phyloP scores from a whole-genome alignment of 148 eudicot genomes.

The Persicaria tinctoria region DNA sequence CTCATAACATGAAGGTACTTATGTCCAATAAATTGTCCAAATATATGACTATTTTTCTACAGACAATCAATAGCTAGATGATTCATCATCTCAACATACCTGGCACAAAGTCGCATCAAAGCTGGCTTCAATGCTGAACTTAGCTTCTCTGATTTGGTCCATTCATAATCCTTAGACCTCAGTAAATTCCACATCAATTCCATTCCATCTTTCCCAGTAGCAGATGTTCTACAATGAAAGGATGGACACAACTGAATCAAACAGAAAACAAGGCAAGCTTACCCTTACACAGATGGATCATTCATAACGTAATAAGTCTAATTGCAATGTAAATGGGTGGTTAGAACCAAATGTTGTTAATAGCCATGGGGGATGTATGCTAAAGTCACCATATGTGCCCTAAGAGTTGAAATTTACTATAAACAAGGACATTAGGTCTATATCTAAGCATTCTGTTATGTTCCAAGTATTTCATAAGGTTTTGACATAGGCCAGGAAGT shows the following conservation, averaged over 20 bases:
- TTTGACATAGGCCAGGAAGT: too few species aligned
- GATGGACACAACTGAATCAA: too few species aligned
- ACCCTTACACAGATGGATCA: neutral
- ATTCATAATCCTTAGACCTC: conserved; percentile 43
- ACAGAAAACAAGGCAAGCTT: too few species aligned
- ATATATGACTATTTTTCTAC: neutral
- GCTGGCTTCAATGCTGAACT: conserved; percentile 39
- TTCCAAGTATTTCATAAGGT: too few species aligned
- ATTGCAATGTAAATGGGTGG: too few species aligned
- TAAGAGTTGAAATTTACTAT: too few species aligned
- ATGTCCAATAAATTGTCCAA: neutral
- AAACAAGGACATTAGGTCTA: too few species aligned
- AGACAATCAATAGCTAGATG: neutral
- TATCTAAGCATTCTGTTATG: too few species aligned
- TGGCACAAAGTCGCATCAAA: conserved; percentile 79
- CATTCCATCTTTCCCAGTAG: conserved; percentile 44
- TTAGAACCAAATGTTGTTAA: too few species aligned
- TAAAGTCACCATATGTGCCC: too few species aligned
- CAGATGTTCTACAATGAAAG: conserved; percentile 33
- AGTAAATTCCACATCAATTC: conserved; percentile 62
- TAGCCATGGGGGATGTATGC: too few species aligned
- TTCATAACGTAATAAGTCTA: neutral
- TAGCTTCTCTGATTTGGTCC: conserved; percentile 52
- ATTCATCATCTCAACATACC: conserved; percentile 31
- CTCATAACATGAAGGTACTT: neutral